phyloP scores from a whole-genome alignment of 129 eudicot species.

The Pittosporum tobira region DNA sequence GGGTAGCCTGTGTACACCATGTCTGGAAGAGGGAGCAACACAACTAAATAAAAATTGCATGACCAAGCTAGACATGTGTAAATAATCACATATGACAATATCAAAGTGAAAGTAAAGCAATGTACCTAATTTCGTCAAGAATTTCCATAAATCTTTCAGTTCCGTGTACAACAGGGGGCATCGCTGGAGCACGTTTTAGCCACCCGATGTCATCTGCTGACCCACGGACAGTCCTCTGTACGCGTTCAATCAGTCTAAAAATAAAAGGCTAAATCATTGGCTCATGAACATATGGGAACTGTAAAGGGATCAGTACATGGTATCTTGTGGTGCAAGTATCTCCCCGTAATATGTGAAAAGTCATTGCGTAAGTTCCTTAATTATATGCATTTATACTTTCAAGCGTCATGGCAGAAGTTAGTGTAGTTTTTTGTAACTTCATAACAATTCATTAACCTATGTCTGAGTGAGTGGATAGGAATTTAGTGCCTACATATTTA shows the following conservation, averaged over 20 bases:
- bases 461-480: too few relatives aligned
- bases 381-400: too few relatives aligned
- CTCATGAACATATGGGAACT: not conserved
- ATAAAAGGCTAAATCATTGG: too few relatives aligned
- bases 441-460: too few relatives aligned
- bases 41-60: slow-evolving; percentile 6
- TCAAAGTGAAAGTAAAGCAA: not conserved
- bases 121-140: slow-evolving; percentile 78
- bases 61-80: not conserved
- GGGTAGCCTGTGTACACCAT: slow-evolving; percentile 81
- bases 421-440: too few relatives aligned
- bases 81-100: not conserved
- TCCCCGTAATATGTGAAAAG: too few relatives aligned
- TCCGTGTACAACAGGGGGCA: slow-evolving; percentile 93
- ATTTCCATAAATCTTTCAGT: slow-evolving; percentile 80
- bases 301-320: too few relatives aligned
- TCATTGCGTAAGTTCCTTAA: too few relatives aligned
- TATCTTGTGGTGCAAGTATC: too few relatives aligned
- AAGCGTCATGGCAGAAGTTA: too few relatives aligned
- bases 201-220: slow-evolving; percentile 97
- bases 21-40: slow-evolving; percentile 45
- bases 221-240: slow-evolving; percentile 77
- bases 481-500: too few relatives aligned
- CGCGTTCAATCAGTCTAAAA: slow-evolving; percentile 73
- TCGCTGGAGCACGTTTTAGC: slow-evolving; percentile 62